Conservation (phyloP, 257 asterid genomes). For the Agastache rugosa region DNA sequence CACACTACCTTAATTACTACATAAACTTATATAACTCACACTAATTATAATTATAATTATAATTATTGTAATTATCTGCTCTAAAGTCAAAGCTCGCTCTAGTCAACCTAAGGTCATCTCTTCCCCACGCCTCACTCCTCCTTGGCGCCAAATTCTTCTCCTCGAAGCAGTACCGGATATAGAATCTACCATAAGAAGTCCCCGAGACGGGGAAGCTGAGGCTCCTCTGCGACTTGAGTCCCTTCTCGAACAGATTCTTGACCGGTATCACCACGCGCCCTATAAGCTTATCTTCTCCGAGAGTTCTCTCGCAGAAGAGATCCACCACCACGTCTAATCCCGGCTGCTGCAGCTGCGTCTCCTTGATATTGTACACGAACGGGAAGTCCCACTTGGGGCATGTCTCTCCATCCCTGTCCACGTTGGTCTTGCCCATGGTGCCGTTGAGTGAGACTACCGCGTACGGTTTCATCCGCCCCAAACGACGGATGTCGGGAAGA, state of each 20-base stretch:
- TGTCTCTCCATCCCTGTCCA: slow-evolving; percentile 13
- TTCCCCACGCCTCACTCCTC: background rate
- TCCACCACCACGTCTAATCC: slow-evolving; percentile 1
- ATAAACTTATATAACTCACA: too few species aligned
- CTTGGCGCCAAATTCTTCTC: background rate
- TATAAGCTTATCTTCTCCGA: background rate
- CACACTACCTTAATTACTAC: too few species aligned
- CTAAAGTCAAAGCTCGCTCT: background rate
- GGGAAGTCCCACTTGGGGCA: slow-evolving; percentile 5
- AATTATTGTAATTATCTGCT: background rate
- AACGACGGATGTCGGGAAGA: background rate
- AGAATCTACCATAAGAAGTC: background rate
- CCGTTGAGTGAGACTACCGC: slow-evolving; percentile 21
- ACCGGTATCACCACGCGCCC: background rate
- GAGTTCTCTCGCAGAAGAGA: background rate
- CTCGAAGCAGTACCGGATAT: slow-evolving; percentile 15
- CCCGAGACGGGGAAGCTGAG: background rate
- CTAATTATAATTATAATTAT: too few species aligned
- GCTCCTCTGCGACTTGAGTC: background rate
- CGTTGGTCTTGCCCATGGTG: slow-evolving; percentile 20
- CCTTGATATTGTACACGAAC: background rate
- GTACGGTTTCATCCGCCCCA: background rate
- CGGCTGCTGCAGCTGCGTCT: background rate
- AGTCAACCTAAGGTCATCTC: background rate
- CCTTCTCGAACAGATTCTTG: background rate